Base-by-base conservation (phyloP, 495 filamentous ascomycete genomes). In the Xylaria telfairii region DNA sequence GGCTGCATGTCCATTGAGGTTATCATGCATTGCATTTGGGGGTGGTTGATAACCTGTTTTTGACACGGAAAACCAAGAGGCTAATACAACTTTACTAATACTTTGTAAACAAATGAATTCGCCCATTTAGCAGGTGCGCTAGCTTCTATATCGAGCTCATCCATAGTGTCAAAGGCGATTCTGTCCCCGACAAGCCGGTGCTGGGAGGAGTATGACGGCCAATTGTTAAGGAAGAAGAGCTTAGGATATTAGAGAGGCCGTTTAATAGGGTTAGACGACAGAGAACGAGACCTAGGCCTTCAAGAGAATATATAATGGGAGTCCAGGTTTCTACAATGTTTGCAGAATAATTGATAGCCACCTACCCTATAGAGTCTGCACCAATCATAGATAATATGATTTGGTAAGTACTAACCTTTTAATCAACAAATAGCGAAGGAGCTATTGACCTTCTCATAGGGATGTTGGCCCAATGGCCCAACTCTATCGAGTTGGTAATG, bases 321-420 rank as follows among this genome's bases (percentile, higher is more conserved):
- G 10, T 32, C 17, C 9, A 41, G 24, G 41, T 44, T 69, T 6
- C 62, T 47, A 26, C 30, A 3, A 68, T 8, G 7, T 10, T 3
- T 34, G 41, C 41, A 82, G 79, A 46, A 74, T 83, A 26, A 72
- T 84, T 21, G 75, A 82, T 24, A 78, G 80, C 21, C 74, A 79
- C 51, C 69, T 81, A 26, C 73, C 78, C n/a, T n/a, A n/a, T n/a
- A n/a, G n/a, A n/a, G 34, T 71, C 78, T n/a, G 83, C 80, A 2
- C 74, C 84, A 10, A 77, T 84, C 49, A 72, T 84, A 53, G 83
- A 83, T 71, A 82, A 84, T 65, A 77, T 81, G 51, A 83, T 84
- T 68, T 84, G 79, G 67, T 69, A 63, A 21, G 4, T 15, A 46
- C 9, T 17, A 7, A 28, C 10, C 19, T 46, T 54, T 17, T 10